Conservation (phyloP, 768 basidiomycete species). For the Russula olivacea region DNA sequence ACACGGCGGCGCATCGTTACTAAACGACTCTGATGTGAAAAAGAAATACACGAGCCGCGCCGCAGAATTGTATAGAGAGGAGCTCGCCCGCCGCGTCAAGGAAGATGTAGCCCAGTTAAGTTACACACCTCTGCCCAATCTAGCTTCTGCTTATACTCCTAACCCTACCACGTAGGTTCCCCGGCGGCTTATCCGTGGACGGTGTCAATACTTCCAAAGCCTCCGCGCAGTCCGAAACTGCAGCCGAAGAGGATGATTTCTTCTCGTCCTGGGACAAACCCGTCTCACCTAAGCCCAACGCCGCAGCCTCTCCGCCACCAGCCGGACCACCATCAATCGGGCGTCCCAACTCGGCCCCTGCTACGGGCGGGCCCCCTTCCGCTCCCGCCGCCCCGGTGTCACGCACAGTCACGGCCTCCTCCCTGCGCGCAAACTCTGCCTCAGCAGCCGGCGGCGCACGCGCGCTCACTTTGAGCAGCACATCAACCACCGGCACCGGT, state of each 20-base stretch:
- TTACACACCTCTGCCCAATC: slow-evolving; percentile 7
- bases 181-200: slow-evolving; percentile 73
- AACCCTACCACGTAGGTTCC: slow-evolving; percentile 47
- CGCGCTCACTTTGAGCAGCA: slow-evolving; percentile 36
- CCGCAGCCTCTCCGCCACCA: slow-evolving; percentile 26
- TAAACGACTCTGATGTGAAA: slow-evolving; percentile 72
- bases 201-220: slow-evolving; percentile 52
- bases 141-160: slow-evolving; percentile 1
- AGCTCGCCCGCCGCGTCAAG: slow-evolving; percentile 70
- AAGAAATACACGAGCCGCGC: slow-evolving; percentile 83
- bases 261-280: slow-evolving; percentile 97
- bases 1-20: slow-evolving; percentile 68
- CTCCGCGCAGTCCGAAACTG: slow-evolving; percentile 30
- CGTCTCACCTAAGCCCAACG: slow-evolving; percentile 33
- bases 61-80: slow-evolving; percentile 89
- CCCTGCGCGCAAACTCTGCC: slow-evolving; percentile 45
- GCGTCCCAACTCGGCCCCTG: slow-evolving; percentile 19
- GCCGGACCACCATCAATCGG: slow-evolving; percentile 17
- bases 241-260: slow-evolving; percentile 78
- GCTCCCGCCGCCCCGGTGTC: slow-evolving; percentile 42
- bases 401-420: slow-evolving; percentile 62
- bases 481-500: slow-evolving; percentile 29
- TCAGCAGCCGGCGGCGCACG: slow-evolving; percentile 41
- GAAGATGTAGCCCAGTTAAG: slow-evolving; percentile 67
- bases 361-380: not conserved